A percentile compares a stretch with the other conserved stretches of the same genome.
Evolutionary conservation across 495 filamentous ascomycete genomes (phyloP).

Genomic region (Rostrohypoxylon terebratum): DNA sequence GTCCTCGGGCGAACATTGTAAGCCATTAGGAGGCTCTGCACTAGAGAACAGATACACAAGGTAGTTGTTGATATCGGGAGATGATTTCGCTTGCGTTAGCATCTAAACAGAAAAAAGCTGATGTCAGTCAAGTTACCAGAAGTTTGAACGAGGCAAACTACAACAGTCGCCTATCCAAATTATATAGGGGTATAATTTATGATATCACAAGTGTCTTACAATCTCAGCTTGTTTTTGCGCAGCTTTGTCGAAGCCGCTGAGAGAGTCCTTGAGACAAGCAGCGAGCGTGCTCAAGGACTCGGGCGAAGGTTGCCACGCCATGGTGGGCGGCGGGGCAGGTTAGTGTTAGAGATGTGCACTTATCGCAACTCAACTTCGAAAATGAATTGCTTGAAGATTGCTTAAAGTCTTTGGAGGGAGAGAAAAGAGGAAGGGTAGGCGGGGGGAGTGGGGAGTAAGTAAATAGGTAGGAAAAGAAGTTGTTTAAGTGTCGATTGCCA

Average conservation of each 20-base stretch:
- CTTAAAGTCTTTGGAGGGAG: not conserved
- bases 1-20: slow-evolving; percentile 66
- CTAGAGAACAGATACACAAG: slow-evolving; percentile 90
- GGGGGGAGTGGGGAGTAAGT: not conserved
- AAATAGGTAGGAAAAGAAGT: not conserved
- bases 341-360: slow-evolving; percentile 10
- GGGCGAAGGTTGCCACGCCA: slow-evolving; percentile 93
- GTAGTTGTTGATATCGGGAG: slow-evolving; percentile 97
- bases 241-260: slow-evolving; percentile 80
- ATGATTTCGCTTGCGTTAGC: slow-evolving; percentile 89
- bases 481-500: slow-evolving; percentile 37
- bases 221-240: slow-evolving; percentile 86
- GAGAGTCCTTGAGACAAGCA: slow-evolving; percentile 88
- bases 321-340: slow-evolving; percentile 54
- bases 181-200: slow-evolving; percentile 2
- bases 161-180: not conserved
- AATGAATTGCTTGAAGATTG: slow-evolving; percentile 4
- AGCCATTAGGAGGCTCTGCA: slow-evolving; percentile 65
- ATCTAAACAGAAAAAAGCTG: slow-evolving; percentile 68
- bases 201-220: slow-evolving; percentile 59
- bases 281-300: slow-evolving; percentile 89
- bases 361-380: slow-evolving; percentile 10
- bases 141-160: slow-evolving; percentile 5
- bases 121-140: slow-evolving; percentile 44
- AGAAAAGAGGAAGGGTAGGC: not conserved